Evolutionary conservation across 1,139 yeast genomes (phyloP), one percentile per base, ranked within the genome.

Genomic region (Hyphopichia wangnamkhiaoensis): DNA sequence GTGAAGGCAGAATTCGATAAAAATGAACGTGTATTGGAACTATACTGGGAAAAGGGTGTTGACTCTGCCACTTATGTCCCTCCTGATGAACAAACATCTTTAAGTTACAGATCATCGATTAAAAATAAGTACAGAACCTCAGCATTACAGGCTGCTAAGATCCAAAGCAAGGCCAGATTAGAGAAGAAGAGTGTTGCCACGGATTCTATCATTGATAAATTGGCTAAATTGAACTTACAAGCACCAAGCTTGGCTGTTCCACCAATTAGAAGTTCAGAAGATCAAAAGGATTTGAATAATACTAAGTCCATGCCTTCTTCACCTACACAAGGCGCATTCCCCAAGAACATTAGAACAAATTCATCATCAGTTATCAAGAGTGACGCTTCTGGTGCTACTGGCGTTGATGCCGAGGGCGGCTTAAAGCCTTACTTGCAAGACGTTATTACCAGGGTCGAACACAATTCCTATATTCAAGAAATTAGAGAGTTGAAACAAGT

Each of bases 61-160:
- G 98, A 91, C 58, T 79, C 96, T 19, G 97, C 97, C 1, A 86
- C 95, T 1, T 93, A 77, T 58, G 76, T 89, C 33, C 98, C 98
- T 6, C 87, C 83, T 12, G 96, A 91, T 64, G 96, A 89, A 59
- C 79, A 80, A 59, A 77, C 84, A 38, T 80, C 88, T 23, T 74
- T 85, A 49, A 82, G 90, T 4, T 86, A 86, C 64, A 71, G 95
- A 54, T 77, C 77, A 37, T 84, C 94, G 0, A 85, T 86, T 54
- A 84, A 84, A 63, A 84, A 86, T 61, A 84, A 85, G 63, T 81
- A 81, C 58, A 78, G 91, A 53, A 79, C 91, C 1, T 77, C 91
- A 2, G 79, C 94, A 9, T 66, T 75, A 20, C 76, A 80, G 45
- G 89, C 90, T 27, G 95, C 94, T 13, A 77, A 74, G 46, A 61